Evolutionary conservation across 495 filamentous ascomycete species (phyloP).

Genomic region (Penicillium coprophilum): DNA sequence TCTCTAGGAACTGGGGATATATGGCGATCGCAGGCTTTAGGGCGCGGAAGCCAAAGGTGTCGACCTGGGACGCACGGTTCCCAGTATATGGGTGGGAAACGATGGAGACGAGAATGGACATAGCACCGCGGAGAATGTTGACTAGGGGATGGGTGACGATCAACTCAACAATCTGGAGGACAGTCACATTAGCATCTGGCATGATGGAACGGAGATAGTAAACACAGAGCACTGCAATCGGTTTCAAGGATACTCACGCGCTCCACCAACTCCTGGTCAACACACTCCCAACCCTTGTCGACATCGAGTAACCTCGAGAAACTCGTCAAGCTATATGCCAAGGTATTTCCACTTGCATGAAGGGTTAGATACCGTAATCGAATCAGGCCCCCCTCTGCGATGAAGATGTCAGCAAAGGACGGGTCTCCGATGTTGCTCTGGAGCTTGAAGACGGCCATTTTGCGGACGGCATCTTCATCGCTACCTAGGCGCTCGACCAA

Average conservation of each 20-base stretch:
- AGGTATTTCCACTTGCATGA: slow-evolving; percentile 83
- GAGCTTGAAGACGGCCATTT: slow-evolving; percentile 98
- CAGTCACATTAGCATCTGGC: background rate
- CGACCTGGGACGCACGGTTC: slow-evolving; percentile 43
- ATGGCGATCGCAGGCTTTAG: slow-evolving; percentile 88
- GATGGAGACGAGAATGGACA: slow-evolving; percentile 92
- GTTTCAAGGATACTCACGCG: slow-evolving; percentile 48
- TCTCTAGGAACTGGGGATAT: slow-evolving; percentile 91
- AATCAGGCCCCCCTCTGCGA: slow-evolving; percentile 78
- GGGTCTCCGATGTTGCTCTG: slow-evolving; percentile 93
- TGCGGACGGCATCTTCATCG: slow-evolving; percentile 88
- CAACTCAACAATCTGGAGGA: slow-evolving; percentile 75
- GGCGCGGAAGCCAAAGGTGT: slow-evolving; percentile 78
- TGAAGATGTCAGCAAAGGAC: slow-evolving; percentile 95
- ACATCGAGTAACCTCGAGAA: slow-evolving; percentile 85
- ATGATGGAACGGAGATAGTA: background rate
- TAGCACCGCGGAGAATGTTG: slow-evolving; percentile 93
- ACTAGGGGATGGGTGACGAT: slow-evolving; percentile 95
- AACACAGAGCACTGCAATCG: background rate
- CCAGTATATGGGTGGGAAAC: slow-evolving; percentile 75
- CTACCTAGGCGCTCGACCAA: slow-evolving; percentile 68
- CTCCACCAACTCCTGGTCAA: slow-evolving; percentile 66
- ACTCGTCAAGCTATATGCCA: slow-evolving; percentile 90
- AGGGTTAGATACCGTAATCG: slow-evolving; percentile 80
- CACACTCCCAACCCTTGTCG: slow-evolving; percentile 93